phyloP scores from a whole-genome alignment of 495 filamentous ascomycete species.

The Podospora pseudopauciseta region DNA sequence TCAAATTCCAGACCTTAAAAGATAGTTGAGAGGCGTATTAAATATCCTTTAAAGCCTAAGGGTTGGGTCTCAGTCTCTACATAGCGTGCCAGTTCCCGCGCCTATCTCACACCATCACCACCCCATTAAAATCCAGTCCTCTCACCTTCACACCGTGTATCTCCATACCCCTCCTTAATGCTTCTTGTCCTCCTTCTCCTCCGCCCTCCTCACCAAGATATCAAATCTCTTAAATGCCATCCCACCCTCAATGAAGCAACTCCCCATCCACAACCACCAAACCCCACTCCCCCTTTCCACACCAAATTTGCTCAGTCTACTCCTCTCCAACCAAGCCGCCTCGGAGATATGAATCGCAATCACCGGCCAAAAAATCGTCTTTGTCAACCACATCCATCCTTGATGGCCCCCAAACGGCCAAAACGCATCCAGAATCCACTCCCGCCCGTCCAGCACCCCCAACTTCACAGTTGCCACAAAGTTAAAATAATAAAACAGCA shows the following conservation, averaged over 20 bases:
- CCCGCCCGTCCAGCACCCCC: slow-evolving; percentile 13
- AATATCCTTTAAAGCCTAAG: too few relatives aligned
- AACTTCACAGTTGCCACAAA: slow-evolving; percentile 19
- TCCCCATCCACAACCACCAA: slow-evolving; percentile 40
- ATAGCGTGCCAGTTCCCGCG: too few relatives aligned
- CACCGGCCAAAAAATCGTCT: slow-evolving; percentile 34
- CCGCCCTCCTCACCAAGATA: slow-evolving; percentile 29
- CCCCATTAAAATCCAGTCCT: neutral
- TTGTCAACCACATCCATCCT: slow-evolving; percentile 39
- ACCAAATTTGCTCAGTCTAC: slow-evolving; percentile 29
- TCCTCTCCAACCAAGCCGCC: slow-evolving; percentile 36
- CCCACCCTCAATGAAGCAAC: slow-evolving; percentile 40
- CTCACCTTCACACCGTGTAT: neutral
- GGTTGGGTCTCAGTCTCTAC: too few relatives aligned
- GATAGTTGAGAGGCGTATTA: too few relatives aligned
- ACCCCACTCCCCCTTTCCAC: slow-evolving; percentile 27
- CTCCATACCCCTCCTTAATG: slow-evolving; percentile 3
- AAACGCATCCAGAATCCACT: slow-evolving; percentile 22
- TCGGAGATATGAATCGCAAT: slow-evolving; percentile 38
- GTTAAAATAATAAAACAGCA: slow-evolving; percentile 32
- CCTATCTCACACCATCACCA: neutral
- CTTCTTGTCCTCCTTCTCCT: slow-evolving; percentile 27
- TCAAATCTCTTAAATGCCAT: slow-evolving; percentile 42
- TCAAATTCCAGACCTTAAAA: too few relatives aligned
- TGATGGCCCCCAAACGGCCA: slow-evolving; percentile 29